phyloP scores from a whole-genome alignment of 345 rosid species.

The Dipteronia dyeriana region DNA sequence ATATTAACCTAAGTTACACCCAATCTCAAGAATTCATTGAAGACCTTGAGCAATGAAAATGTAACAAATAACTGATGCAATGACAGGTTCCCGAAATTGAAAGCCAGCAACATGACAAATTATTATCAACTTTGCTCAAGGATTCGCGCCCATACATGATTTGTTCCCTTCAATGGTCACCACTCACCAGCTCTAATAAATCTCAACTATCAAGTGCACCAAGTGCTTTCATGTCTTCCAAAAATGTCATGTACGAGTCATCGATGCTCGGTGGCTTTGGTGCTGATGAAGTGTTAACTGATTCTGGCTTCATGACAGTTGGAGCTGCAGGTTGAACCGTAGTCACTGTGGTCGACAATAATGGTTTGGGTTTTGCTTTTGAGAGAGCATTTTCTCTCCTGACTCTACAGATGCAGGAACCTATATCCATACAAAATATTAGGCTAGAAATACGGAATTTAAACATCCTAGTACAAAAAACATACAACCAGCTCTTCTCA shows the following conservation, averaged over 20 bases:
- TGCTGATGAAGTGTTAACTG: constrained; percentile 41
- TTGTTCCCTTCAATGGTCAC: not conserved
- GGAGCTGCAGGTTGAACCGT: constrained; percentile 47
- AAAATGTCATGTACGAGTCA: constrained; percentile 81
- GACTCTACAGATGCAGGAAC: constrained; percentile 96
- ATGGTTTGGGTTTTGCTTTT: constrained; percentile 71
- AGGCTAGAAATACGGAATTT: not conserved
- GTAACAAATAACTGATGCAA: not conserved
- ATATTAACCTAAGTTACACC: not conserved
- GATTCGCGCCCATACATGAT: not conserved
- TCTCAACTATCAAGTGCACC: constrained; percentile 91
- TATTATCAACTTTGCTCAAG: not conserved
- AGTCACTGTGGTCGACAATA: constrained; percentile 27
- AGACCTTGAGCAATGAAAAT: not conserved
- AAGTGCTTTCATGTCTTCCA: constrained; percentile 99
- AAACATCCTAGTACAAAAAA: not conserved
- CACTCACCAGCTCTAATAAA: not conserved
- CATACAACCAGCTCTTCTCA: not conserved
- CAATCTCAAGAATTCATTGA: not conserved
- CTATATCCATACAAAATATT: constrained; percentile 38
- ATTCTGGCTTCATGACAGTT: constrained; percentile 47
- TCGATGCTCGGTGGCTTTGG: constrained; percentile 77
- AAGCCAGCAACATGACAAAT: not conserved
- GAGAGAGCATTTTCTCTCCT: constrained; percentile 72
- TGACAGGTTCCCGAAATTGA: not conserved